A percentile compares a stretch with the other conserved stretches of the same genome.
Conservation (phyloP, 2,329 filamentous ascomycete genomes). For the Truncatella angustata region DNA sequence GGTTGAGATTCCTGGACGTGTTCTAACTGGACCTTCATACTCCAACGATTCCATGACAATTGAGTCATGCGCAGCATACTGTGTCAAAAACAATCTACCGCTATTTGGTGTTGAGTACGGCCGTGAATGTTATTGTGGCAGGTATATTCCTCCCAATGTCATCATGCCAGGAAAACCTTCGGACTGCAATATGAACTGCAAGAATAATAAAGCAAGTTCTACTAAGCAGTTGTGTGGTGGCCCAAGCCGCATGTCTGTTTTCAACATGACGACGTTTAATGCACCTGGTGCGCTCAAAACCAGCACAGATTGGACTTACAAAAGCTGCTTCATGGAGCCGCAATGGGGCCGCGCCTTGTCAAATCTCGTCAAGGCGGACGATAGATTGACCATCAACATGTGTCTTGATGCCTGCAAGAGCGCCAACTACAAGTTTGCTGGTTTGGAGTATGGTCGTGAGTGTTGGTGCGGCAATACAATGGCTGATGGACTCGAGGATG, state of each 20-base stretch:
- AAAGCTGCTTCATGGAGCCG: constrained; percentile 12
- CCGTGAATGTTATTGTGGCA: constrained; percentile 19
- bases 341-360: not conserved
- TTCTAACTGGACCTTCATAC: constrained; percentile 15
- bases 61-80: constrained; percentile 17
- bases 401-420: constrained; percentile 27
- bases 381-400: constrained; percentile 34
- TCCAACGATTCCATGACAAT: constrained; percentile 17
- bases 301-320: constrained; percentile 14
- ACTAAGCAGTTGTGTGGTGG: constrained; percentile 21
- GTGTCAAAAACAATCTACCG: constrained; percentile 14
- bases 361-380: constrained; percentile 13
- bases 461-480: constrained; percentile 30
- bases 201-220: constrained; percentile 15
- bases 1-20: constrained; percentile 15
- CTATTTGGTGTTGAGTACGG: constrained; percentile 17
- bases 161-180: not conserved
- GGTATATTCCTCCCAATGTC: not conserved
- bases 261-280: constrained; percentile 14
- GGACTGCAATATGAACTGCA: constrained; percentile 9
- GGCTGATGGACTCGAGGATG: constrained; percentile 11
- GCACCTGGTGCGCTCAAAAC: constrained; percentile 12
- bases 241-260: constrained; percentile 17
- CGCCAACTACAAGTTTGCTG: constrained; percentile 34
- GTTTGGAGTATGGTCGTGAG: constrained; percentile 33